Percentiles rank a stretch among this genome's conserved stretches.
Conservation (phyloP, 2,329 filamentous ascomycete species). For the Chaetomiaceae sp. region DNA sequence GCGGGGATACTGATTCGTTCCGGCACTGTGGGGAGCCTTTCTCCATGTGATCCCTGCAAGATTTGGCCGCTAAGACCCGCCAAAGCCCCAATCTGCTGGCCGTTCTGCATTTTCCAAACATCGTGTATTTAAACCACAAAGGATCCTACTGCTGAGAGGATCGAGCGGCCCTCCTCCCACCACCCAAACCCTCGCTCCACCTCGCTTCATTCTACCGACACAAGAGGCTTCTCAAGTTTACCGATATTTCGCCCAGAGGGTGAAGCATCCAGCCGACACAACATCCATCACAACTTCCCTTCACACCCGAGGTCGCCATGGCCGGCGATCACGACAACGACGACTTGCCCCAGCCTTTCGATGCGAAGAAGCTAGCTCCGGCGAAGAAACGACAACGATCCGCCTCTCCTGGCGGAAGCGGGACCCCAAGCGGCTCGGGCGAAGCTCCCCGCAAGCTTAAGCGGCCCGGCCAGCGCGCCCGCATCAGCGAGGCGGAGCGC, state of each 20-base stretch:
- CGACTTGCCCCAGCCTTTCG: conserved; percentile 54
- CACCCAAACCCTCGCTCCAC: too few species aligned
- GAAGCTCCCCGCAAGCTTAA: conserved; percentile 59
- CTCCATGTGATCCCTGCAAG: too few species aligned
- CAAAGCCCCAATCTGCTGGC: too few species aligned
- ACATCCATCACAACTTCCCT: neutral
- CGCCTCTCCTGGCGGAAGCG: conserved; percentile 34
- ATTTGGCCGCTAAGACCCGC: too few species aligned
- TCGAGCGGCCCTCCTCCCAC: too few species aligned
- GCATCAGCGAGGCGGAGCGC: conserved; percentile 61
- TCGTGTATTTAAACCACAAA: too few species aligned
- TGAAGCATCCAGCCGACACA: too few species aligned
- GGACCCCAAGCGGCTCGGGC: conserved; percentile 7
- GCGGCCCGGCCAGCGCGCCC: conserved; percentile 58
- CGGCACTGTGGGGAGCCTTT: neutral
- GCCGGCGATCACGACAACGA: conserved; percentile 28
- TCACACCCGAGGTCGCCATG: conserved; percentile 5
- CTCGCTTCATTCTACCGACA: too few species aligned
- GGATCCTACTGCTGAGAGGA: too few species aligned
- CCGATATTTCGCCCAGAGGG: too few species aligned
- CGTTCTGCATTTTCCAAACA: too few species aligned
- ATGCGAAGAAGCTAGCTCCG: conserved; percentile 51
- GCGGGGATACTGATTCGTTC: conserved; percentile 11
- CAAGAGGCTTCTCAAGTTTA: too few species aligned
- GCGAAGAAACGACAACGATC: conserved; percentile 54